These are phyloP conservation scores for Tulasnella calospora DNA, from an alignment of 768 basidiomycete genomes.

Conservation along the genomic window DNA sequence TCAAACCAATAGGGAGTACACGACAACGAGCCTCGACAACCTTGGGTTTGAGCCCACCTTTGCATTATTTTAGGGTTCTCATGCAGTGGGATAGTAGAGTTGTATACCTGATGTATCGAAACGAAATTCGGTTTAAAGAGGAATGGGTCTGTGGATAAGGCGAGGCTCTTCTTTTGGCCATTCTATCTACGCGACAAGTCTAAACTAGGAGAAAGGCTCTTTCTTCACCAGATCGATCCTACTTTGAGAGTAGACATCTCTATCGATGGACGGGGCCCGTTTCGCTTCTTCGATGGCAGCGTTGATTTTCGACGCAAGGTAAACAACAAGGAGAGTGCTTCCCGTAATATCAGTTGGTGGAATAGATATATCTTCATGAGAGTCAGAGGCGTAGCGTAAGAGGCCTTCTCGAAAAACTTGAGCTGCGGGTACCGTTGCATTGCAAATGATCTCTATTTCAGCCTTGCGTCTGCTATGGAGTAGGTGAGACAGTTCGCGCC, in stretches of 20 bases:
- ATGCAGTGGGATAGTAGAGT: not conserved
- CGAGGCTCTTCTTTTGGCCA: not conserved
- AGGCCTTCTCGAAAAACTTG: not conserved
- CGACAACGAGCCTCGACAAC: not conserved
- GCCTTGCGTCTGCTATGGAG: constrained; percentile 81
- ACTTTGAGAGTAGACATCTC: not conserved
- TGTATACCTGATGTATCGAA: too few species aligned
- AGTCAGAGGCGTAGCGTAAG: not conserved
- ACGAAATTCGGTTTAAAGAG: not conserved
- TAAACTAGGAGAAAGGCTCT: not conserved
- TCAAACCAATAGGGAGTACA: not conserved
- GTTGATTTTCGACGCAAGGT: constrained; percentile 22
- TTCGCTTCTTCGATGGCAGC: not conserved
- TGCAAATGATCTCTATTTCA: constrained; percentile 65
- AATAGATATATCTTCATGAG: not conserved
- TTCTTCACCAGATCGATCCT: not conserved
- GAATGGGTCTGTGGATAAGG: not conserved
- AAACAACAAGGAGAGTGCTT: constrained; percentile 6
- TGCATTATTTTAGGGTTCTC: not conserved
- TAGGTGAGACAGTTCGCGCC: constrained; percentile 77
- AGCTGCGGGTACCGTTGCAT: not conserved
- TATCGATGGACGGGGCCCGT: not conserved
- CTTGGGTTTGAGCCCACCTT: not conserved
- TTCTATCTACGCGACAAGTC: not conserved
- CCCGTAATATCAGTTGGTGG: not conserved